Base-by-base conservation (phyloP, 768 basidiomycete species). In the Baorangia bicolor region DNA sequence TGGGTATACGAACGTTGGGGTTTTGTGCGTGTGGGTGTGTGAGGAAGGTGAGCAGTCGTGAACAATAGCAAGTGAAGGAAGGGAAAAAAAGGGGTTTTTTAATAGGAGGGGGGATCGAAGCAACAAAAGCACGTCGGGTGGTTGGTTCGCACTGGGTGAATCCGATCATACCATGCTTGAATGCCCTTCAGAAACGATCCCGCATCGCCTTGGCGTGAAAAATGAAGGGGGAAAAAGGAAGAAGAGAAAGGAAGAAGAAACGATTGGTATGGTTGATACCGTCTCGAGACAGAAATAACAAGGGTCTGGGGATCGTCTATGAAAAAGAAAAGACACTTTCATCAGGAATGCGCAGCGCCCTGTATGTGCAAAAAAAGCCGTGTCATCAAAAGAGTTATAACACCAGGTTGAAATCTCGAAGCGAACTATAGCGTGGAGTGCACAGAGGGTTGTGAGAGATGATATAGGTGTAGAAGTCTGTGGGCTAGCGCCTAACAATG, bases 341-440 rank as follows among this genome's bases (percentile, higher is more conserved):
- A 55, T 57, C 66, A 69, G 67, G 67, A 58, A 67, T 69, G 66
- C 67, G 58, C 66, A 67, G 67, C 67, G 64, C 57, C 66, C 66
- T 59, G 64, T 58, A 55, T 53, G 58, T 58, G 51, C 53, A 59
- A 59, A 47, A 47, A 66, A 66, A 51, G 60, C 46, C 55, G 27
- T 56, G 61, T 52, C 58, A 35, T 57, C 66, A 57, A 62, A 64
- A 53, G 55, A 51, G 42, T 28, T 47, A 47, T 55, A 69, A 67
- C 66, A 66, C 66, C 64, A 59, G 61, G 60, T 67, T 33, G 49
- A 57, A 50, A 55, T 57, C 53, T 54, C 59, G 47, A 58, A 56
- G 49, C 16, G 37, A 55, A 55, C 56, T 59, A 55, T 58, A 61
- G 65, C 58, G 65, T 57, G 56, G 43, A 42, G 30, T 65, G 58